Conservation (phyloP, 2,329 filamentous ascomycete genomes). For the Raffaelea albimanens region DNA sequence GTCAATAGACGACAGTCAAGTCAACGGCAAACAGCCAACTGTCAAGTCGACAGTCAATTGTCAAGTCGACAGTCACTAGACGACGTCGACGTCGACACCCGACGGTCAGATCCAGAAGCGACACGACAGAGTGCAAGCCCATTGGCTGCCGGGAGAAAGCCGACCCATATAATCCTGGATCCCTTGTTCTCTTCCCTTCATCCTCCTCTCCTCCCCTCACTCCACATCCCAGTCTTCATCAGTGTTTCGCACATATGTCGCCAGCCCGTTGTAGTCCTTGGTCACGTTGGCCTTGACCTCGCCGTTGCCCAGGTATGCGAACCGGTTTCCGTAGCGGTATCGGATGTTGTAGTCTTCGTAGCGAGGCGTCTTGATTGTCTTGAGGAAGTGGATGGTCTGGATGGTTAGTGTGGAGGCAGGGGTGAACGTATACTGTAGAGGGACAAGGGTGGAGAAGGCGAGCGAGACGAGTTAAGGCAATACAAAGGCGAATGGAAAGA, state of each 20-base stretch:
- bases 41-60: no score
- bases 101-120: no score
- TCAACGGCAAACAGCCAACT: no score
- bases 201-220: constrained; percentile 9
- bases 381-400: constrained; percentile 12
- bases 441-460: background rate
- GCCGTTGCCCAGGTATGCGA: constrained; percentile 30
- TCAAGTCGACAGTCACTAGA: no score
- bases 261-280: constrained; percentile 28
- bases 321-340: constrained; percentile 21
- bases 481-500: background rate
- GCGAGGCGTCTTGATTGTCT: constrained; percentile 10
- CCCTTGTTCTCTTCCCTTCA: no score
- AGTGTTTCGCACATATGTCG: constrained; percentile 31
- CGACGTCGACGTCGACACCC: no score
- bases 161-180: no score
- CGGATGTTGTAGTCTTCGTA: constrained; percentile 12
- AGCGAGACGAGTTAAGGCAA: background rate
- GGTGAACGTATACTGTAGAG: background rate
- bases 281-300: constrained; percentile 32
- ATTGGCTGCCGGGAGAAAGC: no score
- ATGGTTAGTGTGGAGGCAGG: background rate
- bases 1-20: no score
- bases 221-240: constrained; percentile 36
- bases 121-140: no score